These are phyloP conservation scores for Blastobotrys chiropterorum DNA, from an alignment of 805 yeast species.

Conservation along the genomic window DNA sequence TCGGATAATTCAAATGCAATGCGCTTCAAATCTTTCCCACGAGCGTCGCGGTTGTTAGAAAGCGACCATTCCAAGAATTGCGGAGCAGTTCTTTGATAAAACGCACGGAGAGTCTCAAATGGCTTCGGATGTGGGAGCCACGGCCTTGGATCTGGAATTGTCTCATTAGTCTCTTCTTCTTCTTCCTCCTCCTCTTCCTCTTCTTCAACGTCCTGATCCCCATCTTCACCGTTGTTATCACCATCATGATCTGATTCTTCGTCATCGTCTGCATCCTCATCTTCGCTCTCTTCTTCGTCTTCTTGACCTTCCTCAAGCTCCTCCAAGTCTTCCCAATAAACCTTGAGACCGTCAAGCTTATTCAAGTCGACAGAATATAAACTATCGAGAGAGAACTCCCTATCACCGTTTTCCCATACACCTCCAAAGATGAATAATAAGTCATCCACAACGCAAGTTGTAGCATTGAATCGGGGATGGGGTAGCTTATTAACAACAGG, in stretches of 20 bases:
- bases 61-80: conserved; percentile 90
- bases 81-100: conserved; percentile 82
- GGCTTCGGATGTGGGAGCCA: conserved; percentile 98
- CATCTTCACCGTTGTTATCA: conserved; percentile 42
- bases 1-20: conserved; percentile 87
- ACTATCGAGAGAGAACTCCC: conserved; percentile 77
- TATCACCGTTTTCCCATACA: conserved; percentile 81
- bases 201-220: conserved; percentile 37
- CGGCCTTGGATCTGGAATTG: conserved; percentile 85
- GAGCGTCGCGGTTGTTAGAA: conserved; percentile 71
- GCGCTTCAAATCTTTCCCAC: conserved; percentile 85
- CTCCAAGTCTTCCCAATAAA: conserved; percentile 81
- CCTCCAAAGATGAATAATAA: conserved; percentile 83
- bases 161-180: conserved; percentile 54
- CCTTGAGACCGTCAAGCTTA: conserved; percentile 79
- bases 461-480: conserved; percentile 82
- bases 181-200: conserved; percentile 68
- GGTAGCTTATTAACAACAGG: conserved; percentile 62
- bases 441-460: conserved; percentile 82
- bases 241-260: conserved; percentile 72
- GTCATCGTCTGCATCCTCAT: conserved; percentile 56
- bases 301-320: conserved; percentile 43
- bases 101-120: conserved; percentile 76
- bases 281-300: conserved; percentile 44
- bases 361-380: conserved; percentile 82